Conservation (phyloP, 352 stramenopile genomes). For the Saprolegnia parasitica region DNA sequence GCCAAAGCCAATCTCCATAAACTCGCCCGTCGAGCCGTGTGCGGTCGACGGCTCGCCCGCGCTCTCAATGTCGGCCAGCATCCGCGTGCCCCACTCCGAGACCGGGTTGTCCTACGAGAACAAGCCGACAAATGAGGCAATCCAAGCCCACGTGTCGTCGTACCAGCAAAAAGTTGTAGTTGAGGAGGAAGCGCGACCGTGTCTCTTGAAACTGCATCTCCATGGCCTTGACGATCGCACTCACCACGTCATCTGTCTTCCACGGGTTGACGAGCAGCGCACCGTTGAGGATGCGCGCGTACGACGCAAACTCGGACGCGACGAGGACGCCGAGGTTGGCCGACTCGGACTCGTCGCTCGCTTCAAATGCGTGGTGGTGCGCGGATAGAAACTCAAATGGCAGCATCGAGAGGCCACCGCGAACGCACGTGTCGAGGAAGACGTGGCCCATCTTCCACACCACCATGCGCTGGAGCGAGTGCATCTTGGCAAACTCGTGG, state of each 20-base stretch:
- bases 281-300: conserved; percentile 94
- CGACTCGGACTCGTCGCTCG: conserved; percentile 11
- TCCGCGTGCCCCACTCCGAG: conserved; percentile 89
- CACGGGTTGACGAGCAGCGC: conserved; percentile 96
- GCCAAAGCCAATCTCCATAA: conserved; percentile 90
- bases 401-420: conserved; percentile 59
- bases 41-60: conserved; percentile 43
- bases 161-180: conserved; percentile 82
- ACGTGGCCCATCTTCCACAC: conserved; percentile 66
- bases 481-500: conserved; percentile 60
- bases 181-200: conserved; percentile 61
- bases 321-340: conserved; percentile 85
- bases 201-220: conserved; percentile 79
- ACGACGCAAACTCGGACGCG: conserved; percentile 95
- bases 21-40: conserved; percentile 46
- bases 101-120: conserved; percentile 44
- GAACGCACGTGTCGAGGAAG: conserved; percentile 65
- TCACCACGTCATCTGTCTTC: conserved; percentile 88
- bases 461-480: conserved; percentile 59
- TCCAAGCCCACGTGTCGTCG: not conserved
- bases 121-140: not conserved
- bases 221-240: conserved; percentile 52
- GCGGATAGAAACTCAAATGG: conserved; percentile 75
- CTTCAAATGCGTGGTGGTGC: conserved; percentile 42
- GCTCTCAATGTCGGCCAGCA: conserved; percentile 93